Conservation (phyloP, 352 stramenopile species). For the Pythium volutum region DNA sequence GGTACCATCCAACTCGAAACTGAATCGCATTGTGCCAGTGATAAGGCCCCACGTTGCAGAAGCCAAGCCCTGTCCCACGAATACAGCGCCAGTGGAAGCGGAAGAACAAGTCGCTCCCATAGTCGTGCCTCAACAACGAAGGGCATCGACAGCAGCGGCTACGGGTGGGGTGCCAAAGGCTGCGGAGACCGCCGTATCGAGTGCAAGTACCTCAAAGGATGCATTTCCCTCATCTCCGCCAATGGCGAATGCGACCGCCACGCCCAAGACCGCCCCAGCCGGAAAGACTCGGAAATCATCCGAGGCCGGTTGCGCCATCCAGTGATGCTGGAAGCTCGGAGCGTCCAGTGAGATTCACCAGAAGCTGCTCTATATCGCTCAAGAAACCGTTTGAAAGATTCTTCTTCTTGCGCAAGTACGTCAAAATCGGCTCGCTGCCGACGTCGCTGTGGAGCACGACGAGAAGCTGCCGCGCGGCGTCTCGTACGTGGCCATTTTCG, state of each 20-base stretch:
- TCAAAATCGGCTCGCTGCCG: slow-evolving; percentile 24
- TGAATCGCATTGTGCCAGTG: slow-evolving; percentile 12
- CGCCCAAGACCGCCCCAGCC: slow-evolving; percentile 14
- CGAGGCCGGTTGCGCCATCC: slow-evolving; percentile 16
- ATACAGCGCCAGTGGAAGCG: too few relatives aligned
- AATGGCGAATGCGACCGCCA: not conserved
- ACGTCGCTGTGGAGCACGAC: slow-evolving; percentile 35
- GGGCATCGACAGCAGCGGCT: not conserved
- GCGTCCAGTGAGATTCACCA: not conserved
- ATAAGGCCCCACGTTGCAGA: not conserved
- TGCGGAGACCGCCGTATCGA: not conserved
- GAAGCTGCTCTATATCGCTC: slow-evolving; percentile 7
- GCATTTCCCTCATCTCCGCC: too few relatives aligned
- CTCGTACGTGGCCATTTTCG: slow-evolving; percentile 37
- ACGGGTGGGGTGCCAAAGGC: not conserved
- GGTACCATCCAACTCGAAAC: not conserved
- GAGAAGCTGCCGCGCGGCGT: slow-evolving; percentile 37
- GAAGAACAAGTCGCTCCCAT: not conserved
- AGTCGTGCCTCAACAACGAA: not conserved
- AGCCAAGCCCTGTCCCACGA: too few relatives aligned
- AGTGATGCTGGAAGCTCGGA: slow-evolving; percentile 5
- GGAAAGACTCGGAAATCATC: slow-evolving; percentile 12
- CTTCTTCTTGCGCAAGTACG: slow-evolving; percentile 17
- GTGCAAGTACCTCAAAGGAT: not conserved
- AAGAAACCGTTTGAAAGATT: slow-evolving; percentile 4